Conservation (phyloP, 2,329 filamentous ascomycete genomes). For the Zymoseptoria pseudotritici region DNA sequence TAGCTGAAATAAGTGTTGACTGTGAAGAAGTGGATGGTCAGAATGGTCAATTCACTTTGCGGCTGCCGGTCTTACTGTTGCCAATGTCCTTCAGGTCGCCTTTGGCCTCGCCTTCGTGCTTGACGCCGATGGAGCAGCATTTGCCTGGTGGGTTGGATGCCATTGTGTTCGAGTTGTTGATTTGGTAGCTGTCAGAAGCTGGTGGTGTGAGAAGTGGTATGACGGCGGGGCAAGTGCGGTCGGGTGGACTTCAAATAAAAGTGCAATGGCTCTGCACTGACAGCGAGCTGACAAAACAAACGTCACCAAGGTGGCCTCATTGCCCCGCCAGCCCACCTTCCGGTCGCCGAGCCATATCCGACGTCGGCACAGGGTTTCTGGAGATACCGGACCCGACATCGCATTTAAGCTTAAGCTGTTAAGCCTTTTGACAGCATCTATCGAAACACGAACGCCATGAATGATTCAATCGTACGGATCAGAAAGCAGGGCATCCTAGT, state of each 20-base stretch:
- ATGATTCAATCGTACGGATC: neutral
- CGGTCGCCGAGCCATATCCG: neutral
- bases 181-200: neutral
- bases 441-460: neutral
- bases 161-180: constrained; percentile 18
- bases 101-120: constrained; percentile 29
- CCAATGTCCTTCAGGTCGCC: constrained; percentile 30
- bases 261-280: neutral
- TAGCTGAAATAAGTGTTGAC: constrained; percentile 51
- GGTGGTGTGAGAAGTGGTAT: neutral
- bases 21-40: constrained; percentile 20
- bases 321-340: neutral
- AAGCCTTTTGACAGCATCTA: neutral
- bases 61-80: constrained; percentile 19
- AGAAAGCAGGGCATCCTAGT: too few species aligned
- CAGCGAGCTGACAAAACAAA: neutral
- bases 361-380: neutral
- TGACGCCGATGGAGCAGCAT: constrained; percentile 34
- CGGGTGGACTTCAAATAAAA: neutral
- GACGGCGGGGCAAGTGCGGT: neutral
- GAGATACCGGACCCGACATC: neutral
- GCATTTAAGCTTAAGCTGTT: neutral
- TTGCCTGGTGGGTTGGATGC: constrained; percentile 30
- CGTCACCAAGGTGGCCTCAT: neutral
- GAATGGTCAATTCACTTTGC: neutral